Evolutionary conservation across 2,329 filamentous ascomycete species (phyloP), one percentile per base, ranked within the genome.

Genomic region (Claviceps citrina): DNA sequence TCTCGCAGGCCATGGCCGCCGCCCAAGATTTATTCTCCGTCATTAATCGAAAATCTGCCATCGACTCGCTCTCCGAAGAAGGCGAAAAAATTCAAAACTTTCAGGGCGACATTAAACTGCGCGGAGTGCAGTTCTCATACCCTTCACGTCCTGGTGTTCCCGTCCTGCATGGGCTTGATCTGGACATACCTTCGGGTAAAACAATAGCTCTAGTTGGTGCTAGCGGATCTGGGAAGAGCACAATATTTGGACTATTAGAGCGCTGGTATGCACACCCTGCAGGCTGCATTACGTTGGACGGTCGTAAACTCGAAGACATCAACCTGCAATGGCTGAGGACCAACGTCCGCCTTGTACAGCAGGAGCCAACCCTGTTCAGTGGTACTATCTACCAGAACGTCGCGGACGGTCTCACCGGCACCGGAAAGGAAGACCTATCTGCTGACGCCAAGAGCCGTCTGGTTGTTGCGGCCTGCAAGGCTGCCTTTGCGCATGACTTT

Each of bases 191-290:
- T 12, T 58, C 62, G 3, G 59, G 64, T 10, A 66, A 67, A 43
- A 63, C 63, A 0, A 73, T 69, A 1, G 72, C 72, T 2, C 60
- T 76, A 5, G 71, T 78, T 6, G 74, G 74, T 0, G 59, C 68
- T 2, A 74, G 69, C 18, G 74, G 74, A 0, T 71, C 63, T 5
- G 72, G 73, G 0, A 77, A 77, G 47, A 73, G 68, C 36, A 76
- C 71, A 0, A 62, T 75, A 4, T 65, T 76, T 5, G 68, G 67
- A 0, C 53, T 78, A 2, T 47, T 77, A 2, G 71, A 76, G 49
- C 55, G 76, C 7, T 79, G 77, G 63, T 81, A 79, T 46, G 59
- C 69, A 33, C 63, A 67, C 0, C 57, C 55, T 0, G 54, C 58
- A 0, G 70, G 70, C 0, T 49, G 48, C 0, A 65, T 75, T 19